Percentiles rank a stretch among this genome's conserved stretches.
Evolutionary conservation across 2,329 filamentous ascomycete genomes (phyloP).

Genomic region (Mycosphaerella sp.): DNA sequence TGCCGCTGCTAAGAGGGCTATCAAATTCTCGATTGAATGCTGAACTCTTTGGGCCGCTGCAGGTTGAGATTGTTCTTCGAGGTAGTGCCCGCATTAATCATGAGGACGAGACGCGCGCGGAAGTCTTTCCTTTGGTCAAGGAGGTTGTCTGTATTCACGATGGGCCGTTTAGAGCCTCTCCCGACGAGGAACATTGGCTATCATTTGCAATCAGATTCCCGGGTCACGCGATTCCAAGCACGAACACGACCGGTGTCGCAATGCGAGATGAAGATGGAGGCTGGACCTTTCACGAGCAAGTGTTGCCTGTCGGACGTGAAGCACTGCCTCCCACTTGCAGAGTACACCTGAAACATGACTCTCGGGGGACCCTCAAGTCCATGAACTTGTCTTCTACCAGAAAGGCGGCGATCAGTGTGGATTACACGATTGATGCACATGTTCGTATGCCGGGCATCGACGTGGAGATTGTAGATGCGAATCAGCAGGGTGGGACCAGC

Average conservation of each 20-base stretch:
- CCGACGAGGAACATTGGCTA: constrained; percentile 10
- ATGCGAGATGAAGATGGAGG: constrained; percentile 9
- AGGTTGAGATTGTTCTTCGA: constrained; percentile 7
- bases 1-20: constrained; percentile 1
- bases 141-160: constrained; percentile 9
- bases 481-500: not conserved
- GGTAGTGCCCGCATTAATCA: constrained; percentile 7
- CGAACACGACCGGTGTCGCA: constrained; percentile 7
- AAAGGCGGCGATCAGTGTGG: constrained; percentile 1
- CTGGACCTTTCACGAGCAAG: constrained; percentile 8
- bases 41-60: constrained; percentile 15
- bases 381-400: constrained; percentile 3
- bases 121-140: constrained; percentile 2
- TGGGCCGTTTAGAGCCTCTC: constrained; percentile 11
- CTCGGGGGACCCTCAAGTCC: not conserved
- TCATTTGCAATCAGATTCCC: constrained; percentile 15
- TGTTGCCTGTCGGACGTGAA: constrained; percentile 3
- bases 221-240: constrained; percentile 3
- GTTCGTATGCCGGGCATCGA: constrained; percentile 17
- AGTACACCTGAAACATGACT: not conserved
- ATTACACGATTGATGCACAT: constrained; percentile 7
- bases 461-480: constrained; percentile 9
- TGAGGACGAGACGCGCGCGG: not conserved
- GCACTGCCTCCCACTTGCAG: constrained; percentile 12
- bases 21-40: constrained; percentile 1